A percentile compares a stretch with the other conserved stretches of the same genome.
phyloP scores from a whole-genome alignment of 1,139 yeast genomes.

The Nematodospora anomalae region DNA sequence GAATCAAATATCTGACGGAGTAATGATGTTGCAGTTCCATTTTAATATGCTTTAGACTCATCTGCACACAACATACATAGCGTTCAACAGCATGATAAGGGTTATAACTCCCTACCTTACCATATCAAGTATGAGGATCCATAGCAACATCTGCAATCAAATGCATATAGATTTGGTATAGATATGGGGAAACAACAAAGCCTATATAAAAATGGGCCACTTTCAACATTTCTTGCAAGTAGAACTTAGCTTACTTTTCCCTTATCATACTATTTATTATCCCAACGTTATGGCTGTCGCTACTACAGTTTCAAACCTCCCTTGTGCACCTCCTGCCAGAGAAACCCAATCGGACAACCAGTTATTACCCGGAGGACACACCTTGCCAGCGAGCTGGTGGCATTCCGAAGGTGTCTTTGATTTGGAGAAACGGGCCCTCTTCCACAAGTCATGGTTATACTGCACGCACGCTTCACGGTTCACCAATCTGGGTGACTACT shows the following conservation, averaged over 20 bases:
- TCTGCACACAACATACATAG: no score
- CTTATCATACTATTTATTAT: no score
- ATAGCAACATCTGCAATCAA: no score
- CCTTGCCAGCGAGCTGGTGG: slow-evolving; percentile 69
- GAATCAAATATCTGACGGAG: no score
- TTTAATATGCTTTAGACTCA: no score
- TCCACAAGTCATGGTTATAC: slow-evolving; percentile 56
- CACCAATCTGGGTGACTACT: slow-evolving; percentile 57
- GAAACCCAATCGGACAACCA: slow-evolving; percentile 16
- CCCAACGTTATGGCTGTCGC: no score
- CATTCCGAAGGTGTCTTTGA: slow-evolving; percentile 57
- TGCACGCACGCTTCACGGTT: slow-evolving; percentile 53
- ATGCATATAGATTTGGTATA: no score
- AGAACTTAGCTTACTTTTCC: no score
- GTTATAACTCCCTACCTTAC: not conserved
- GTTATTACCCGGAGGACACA: slow-evolving; percentile 52
- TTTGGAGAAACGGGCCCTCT: slow-evolving; percentile 56
- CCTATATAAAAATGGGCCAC: no score
- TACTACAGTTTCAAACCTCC: slow-evolving; percentile 5
- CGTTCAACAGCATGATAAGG: not conserved
- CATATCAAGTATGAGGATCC: slow-evolving; percentile 5
- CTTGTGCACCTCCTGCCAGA: slow-evolving; percentile 1
- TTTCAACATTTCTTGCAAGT: no score
- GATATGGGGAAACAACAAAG: no score
- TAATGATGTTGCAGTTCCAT: no score